Base-by-base conservation (phyloP, 768 basidiomycete species). In the Suillus clintonianus region DNA sequence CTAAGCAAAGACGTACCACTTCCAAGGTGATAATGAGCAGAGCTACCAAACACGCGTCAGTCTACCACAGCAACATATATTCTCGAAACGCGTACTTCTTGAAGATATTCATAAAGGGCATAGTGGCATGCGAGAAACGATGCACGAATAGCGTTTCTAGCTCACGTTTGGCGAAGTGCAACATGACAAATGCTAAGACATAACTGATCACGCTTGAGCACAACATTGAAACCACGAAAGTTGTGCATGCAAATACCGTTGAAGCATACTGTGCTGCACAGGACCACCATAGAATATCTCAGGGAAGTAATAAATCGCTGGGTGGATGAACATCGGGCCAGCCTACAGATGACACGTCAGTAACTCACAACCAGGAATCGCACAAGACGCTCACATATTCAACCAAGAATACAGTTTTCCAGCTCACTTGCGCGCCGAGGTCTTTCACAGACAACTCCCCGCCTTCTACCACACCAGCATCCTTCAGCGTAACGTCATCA, bases 131-230 rank as follows among this genome's bases (percentile, higher is more conserved):
- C 36, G 95, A 98, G 83, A 98, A 99, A 13, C 93, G 91, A 74
- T 99, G 97, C 2, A 99, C 86, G 71, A 95, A 97, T 5, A 96
- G 62, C 3, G 97, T 95, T 78, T 99, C 97, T 22, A 94, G 75
- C 72, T 97, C 94, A 59, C 97, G 90, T 78, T 99, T 99, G 51
- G 85, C 64, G 77, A 95, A 99, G 74, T 99, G 97, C 17, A 90
- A 71, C 77, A 97, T 82, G 41, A 94, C 87, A 67, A 97, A 83
- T 3, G 78, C 84, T 68, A 86, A 93, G 5, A 89, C 86, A 64
- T 87, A 87, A 70, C 91, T 87, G 66, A 32, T 8, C 77, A 39
- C 30, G 4, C 30, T 30, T 70, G 19, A 69, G 60, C 30, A 47
- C 11, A 17, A 1, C 27, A 36, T 34, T 64, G 9, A 8, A n/a